Evolutionary conservation across 2,329 filamentous ascomycete species (phyloP).

Genomic region (Colletotrichum noveboracense): DNA sequence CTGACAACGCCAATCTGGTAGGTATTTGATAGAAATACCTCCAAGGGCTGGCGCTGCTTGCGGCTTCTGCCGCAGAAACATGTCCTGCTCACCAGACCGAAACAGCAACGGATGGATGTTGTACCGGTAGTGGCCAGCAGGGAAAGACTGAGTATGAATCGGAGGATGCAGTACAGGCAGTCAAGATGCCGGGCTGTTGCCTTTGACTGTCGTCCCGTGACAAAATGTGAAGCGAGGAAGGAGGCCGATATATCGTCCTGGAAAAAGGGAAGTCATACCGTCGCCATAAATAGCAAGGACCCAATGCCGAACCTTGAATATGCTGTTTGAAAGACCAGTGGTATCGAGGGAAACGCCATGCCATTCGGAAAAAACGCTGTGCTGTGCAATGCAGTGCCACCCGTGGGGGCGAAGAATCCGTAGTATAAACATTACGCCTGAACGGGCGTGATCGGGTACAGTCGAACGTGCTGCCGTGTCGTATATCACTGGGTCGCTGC

Average conservation of each 20-base stretch:
- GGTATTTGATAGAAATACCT: background rate
- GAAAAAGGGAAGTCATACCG: conserved; percentile 1
- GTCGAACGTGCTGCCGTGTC: conserved; percentile 21
- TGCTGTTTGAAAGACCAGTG: conserved; percentile 34
- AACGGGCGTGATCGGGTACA: conserved; percentile 1
- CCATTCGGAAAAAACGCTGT: conserved; percentile 42
- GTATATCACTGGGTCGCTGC: conserved; percentile 63
- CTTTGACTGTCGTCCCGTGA: background rate
- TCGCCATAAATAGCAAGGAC: conserved; percentile 19
- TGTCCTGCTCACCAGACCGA: background rate
- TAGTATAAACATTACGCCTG: conserved; percentile 20
- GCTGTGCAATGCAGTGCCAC: conserved; percentile 45
- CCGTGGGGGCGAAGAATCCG: conserved; percentile 23
- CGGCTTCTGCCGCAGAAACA: background rate
- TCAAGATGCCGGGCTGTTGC: background rate
- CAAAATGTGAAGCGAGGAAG: background rate
- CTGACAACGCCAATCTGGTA: background rate
- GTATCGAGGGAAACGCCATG: conserved; percentile 50
- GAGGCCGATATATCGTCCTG: background rate
- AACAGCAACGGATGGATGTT: background rate
- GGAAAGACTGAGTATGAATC: background rate
- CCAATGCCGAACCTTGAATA: conserved; percentile 20
- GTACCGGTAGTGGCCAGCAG: background rate
- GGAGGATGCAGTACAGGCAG: background rate
- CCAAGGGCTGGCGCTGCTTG: background rate